Evolutionary conservation across 257 asterid genomes (phyloP), one percentile per base, ranked within the genome.

Genomic region (Paulownia fortunei): DNA sequence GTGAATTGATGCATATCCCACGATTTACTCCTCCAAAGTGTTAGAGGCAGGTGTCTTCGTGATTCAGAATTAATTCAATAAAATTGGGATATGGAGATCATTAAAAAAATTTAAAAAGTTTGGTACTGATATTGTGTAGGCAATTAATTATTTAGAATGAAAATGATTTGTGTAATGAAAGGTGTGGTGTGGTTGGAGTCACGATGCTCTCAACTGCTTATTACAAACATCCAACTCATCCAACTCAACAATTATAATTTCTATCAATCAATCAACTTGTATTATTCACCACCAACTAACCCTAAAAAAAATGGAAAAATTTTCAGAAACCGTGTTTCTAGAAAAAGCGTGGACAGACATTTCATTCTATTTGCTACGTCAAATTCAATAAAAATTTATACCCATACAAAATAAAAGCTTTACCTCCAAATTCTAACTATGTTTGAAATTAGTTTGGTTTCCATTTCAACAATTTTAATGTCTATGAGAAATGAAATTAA

Each of bases 131-230:
- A 67, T 39, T 27, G 26, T 70, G 24, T 19, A 18, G 46, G 19
- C 6, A 32, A 23, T 44, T 30, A 15, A 13, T 58, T 32, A 6
- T 49, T 32, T 1, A 19, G 65, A 64, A 18, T 19, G 72, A 67
- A 42, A 44, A 56, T 37, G 47, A 60, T 56, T 36, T 2, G 72
- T 64, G 5, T 47, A 6, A 24, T 68, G 60, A 72, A 51, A 54
- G 79, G 24, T 72, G 75, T 79, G 7, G n/a, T 27, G 26, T 72
- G 21, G 79, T 54, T 72, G 74, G 77, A 73, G 26, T 58, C 49
- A 68, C 44, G 9, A 47, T 11, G 1, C 3, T 21, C 3, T n/a
- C n/a, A n/a, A n/a, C n/a, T n/a, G n/a, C n/a, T 13, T 55, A 39
- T 56, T 72, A 11, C 69, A 41, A 69, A 24, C 21, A 64, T 55